Evolutionary conservation across 768 basidiomycete genomes (phyloP), one percentile per base, ranked within the genome.

Genomic region (Botryobasidium botryosum): DNA sequence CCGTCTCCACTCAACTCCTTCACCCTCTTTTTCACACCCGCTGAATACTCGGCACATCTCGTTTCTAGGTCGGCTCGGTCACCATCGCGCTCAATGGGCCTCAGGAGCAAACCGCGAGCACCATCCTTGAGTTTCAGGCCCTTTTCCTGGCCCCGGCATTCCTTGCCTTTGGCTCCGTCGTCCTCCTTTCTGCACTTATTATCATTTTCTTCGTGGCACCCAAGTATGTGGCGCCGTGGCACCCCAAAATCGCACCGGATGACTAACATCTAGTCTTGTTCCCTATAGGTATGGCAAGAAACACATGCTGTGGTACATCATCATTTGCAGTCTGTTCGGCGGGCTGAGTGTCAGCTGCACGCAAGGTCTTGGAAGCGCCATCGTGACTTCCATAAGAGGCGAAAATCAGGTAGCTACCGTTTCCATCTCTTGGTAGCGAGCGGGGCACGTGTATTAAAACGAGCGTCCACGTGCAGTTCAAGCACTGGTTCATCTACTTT

Each of bases 321-420:
- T 71, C 33, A 84, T 99, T 36, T 99, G 94, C 62, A 86, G 81
- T 51, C 78, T 96, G 71, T 96, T 99, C 56, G 94, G 94, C 15
- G 94, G 94, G 0, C 79, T 92, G 39, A 84, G 80, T 46, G 87
- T 92, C 52, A 86, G 82, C 53, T 91, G 92, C 44, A 92, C 91
- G 12, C 87, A 26, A 92, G 94, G 27, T 70, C 96, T 29, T 90
- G 94, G 36, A 13, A 44, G 47, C 6, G 80, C 88, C 18, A 94
- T 97, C 54, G 79, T 99, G 23, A 77, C 80, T 40, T 74, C 75
- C 33, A 74, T 68, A 4, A 63, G 69, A 64, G 82, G 82, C 31
- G 67, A 81, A 50, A 87, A 82, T 59, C 84, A 86, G 71, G 81
- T 75, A 35, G 2, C 25, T 48, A 35, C 42, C 13, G 13, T 38